Conservation (phyloP, 2,329 filamentous ascomycete species). For the Xylariaceae sp. region DNA sequence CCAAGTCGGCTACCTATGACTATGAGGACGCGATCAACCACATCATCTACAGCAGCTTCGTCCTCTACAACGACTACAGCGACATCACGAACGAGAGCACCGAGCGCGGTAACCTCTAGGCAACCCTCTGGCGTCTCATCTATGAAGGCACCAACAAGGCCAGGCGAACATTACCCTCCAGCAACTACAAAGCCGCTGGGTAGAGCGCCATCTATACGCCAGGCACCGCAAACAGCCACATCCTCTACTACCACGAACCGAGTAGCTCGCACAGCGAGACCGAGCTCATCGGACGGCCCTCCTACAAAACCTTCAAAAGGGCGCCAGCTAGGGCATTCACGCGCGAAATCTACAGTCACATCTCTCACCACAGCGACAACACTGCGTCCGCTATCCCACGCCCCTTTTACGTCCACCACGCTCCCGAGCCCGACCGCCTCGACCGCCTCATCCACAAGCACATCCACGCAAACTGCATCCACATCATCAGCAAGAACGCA, state of each 20-base stretch:
- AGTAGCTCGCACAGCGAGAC: constrained; percentile 28
- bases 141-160: constrained; percentile 11
- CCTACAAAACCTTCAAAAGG: constrained; percentile 24
- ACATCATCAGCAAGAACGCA: constrained; percentile 28
- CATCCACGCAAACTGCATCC: constrained; percentile 30
- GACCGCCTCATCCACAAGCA: constrained; percentile 28
- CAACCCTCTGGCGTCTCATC: constrained; percentile 30
- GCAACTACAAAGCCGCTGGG: constrained; percentile 35
- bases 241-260: constrained; percentile 26
- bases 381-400: constrained; percentile 46
- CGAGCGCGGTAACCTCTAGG: constrained; percentile 29
- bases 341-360: constrained; percentile 52
- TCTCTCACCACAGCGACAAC: constrained; percentile 47
- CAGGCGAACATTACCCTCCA: constrained; percentile 24
- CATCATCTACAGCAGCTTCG: constrained; percentile 36
- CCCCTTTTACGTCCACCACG: constrained; percentile 5
- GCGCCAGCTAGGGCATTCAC: constrained; percentile 41
- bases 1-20: constrained; percentile 60
- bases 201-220: constrained; percentile 38
- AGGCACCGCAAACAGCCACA: constrained; percentile 30
- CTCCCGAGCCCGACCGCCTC: constrained; percentile 38
- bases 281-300: constrained; percentile 34
- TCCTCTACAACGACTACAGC: constrained; percentile 27
- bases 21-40: constrained; percentile 44
- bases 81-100: constrained; percentile 28